Conservation (phyloP, 2,329 filamentous ascomycete genomes). For the Apiospora phragmitis region DNA sequence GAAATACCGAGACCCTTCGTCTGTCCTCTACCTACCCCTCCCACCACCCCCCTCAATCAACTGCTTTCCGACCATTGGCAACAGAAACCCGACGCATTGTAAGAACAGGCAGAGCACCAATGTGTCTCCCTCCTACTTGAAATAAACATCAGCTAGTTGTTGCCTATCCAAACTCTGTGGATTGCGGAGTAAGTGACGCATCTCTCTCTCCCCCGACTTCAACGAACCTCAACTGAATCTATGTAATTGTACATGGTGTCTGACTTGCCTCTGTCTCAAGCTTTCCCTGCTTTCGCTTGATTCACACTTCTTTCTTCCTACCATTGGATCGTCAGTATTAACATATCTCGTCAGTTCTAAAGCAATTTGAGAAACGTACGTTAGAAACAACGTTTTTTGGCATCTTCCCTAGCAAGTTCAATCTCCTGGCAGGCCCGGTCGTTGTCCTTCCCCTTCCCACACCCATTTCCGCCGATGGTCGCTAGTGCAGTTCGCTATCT, state of each 20-base stretch:
- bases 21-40: not conserved
- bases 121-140: conserved; percentile 1
- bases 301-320: not conserved
- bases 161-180: conserved; percentile 10
- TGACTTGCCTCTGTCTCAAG: conserved; percentile 10
- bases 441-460: conserved; percentile 9
- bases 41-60: not conserved
- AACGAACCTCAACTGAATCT: not conserved
- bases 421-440: conserved; percentile 1
- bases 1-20: not conserved
- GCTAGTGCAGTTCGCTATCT: conserved; percentile 2
- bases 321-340: not conserved
- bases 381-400: conserved; percentile 4
- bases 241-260: conserved; percentile 4
- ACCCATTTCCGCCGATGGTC: conserved; percentile 9
- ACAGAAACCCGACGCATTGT: not conserved
- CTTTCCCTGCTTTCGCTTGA: conserved; percentile 7
- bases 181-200: conserved; percentile 21
- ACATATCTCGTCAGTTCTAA: not conserved
- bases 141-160: conserved; percentile 11
- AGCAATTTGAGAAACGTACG: not conserved
- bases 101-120: not conserved
- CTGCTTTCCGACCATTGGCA: not conserved
- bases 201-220: conserved; percentile 7
- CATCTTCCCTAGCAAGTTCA: conserved; percentile 7